Evolutionary conservation across 768 basidiomycete genomes (phyloP), one percentile per base, ranked within the genome.

Genomic region (Mycena filopes): DNA sequence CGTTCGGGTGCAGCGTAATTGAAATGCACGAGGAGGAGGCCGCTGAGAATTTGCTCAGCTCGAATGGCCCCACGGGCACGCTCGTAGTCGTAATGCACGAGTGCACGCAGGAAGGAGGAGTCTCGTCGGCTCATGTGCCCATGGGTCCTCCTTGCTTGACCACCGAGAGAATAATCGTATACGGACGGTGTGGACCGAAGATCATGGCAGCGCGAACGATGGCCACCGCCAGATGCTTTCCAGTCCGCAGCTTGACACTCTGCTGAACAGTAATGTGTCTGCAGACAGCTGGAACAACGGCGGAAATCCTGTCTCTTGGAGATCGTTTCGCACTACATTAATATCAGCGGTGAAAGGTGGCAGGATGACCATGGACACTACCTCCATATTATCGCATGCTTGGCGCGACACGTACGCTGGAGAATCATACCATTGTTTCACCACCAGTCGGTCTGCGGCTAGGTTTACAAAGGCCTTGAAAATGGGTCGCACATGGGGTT

Each of bases 331-430:
- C 51, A 54, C 51, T 53, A 53, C 21, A 13, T 12, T 53, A 16
- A 41, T 21, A 16, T 21, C 33, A 7, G 25, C 40, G 20, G 23
- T 25, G 26, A 25, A 20, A n/a, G 3, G 13, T 15, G 15, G 38
- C 16, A 15, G 38, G 23, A 41, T n/a, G 10, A 9, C 5, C 1
- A 23, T 18, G 23, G 15, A 5, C 40, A 36, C 15, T 13, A 41
- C 51, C 20, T 54, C 38, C 38, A 41, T 54, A 28, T 54, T 54
- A 11, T 54, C 21, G 40, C 51, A 54, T 16, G 51, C 51, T 25
- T 18, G 3, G 40, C 28, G 38, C 3, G 38, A 41, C 16, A 40
- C 9, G 51, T 54, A 54, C 7, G 40, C 51, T 15, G 3, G 5
- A 25, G 51, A 54, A 15, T 54, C 51, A 20, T 54, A 54, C 38